Conservation (phyloP, 2,329 filamentous ascomycete species). For the Sordariomycetes sp. region DNA sequence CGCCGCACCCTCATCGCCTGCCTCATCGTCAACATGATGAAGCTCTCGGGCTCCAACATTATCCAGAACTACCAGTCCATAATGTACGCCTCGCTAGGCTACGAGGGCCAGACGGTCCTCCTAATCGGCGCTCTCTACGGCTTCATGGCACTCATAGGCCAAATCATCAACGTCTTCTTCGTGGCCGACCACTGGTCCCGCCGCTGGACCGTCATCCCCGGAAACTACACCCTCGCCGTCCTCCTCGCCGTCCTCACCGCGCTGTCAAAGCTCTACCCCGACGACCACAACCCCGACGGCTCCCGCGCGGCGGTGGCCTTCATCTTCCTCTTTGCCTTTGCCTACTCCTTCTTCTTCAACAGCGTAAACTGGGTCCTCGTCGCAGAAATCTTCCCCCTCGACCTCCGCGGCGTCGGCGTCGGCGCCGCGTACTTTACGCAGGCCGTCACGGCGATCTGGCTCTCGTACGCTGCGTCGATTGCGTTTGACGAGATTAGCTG, state of each 20-base stretch:
- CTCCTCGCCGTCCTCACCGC: neutral
- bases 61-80: slow-evolving; percentile 19
- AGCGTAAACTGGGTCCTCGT: slow-evolving; percentile 16
- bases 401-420: slow-evolving; percentile 13
- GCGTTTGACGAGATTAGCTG: slow-evolving; percentile 15
- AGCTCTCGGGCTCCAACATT: slow-evolving; percentile 15
- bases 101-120: slow-evolving; percentile 30
- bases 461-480: slow-evolving; percentile 13
- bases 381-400: slow-evolving; percentile 14
- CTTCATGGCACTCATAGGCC: slow-evolving; percentile 16
- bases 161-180: slow-evolving; percentile 14
- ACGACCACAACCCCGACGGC: slow-evolving; percentile 9
- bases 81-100: slow-evolving; percentile 27
- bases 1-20: slow-evolving; percentile 14
- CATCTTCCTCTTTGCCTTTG: slow-evolving; percentile 16
- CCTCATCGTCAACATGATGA: slow-evolving; percentile 16
- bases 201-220: neutral
- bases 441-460: slow-evolving; percentile 16
- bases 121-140: slow-evolving; percentile 31
- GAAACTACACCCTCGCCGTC: neutral
- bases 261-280: slow-evolving; percentile 10
- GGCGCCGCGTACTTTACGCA: slow-evolving; percentile 14
- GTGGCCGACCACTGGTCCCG: slow-evolving; percentile 17
- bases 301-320: slow-evolving; percentile 14
- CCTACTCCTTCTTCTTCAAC: slow-evolving; percentile 19